Evolutionary conservation across 1,284 basidiomycete genomes (phyloP), one percentile per base, ranked within the genome.

Genomic region (Sutorius eximius): DNA sequence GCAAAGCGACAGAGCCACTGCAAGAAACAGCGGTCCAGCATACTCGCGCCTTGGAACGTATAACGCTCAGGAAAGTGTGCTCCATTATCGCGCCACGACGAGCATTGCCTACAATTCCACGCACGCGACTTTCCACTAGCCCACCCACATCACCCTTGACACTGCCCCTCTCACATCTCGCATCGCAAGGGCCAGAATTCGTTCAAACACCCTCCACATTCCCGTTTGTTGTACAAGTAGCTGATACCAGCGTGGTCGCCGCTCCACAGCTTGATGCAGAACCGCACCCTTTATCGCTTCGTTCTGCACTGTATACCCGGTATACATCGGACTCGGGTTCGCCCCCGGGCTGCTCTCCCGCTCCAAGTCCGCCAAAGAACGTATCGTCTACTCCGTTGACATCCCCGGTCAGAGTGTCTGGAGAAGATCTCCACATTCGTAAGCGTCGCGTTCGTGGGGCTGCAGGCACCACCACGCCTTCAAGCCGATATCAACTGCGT

Each of bases 161-260:
- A 49, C 71, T 55, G 56, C 57, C 59, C 54, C 38, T 55, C 57
- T 54, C 65, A 30, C 55, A 59, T 29, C 32, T 56, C 22, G 68
- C 70, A 49, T 79, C 81, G 4, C 78, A 81, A 61, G 75, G 76
- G 36, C 71, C 75, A 18, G 77, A 78, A 27, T 61, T 67, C 56
- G 67, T 82, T 50, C 72, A 75, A 49, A 82, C 82, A 2, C 82
- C 85, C 3, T 59, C 78, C 33, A 73, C 79, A 24, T 83, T 81
- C 15, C 85, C 84, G 0, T 67, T 79, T n/a, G 75, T 78, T 49
- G 79, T 77, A 73, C 69, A 68, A 34, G 61, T 69, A 32, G 61
- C 66, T 16, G 66, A 73, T 58, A 69, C 66, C 20, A 72, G 68
- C 54, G 63, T 67, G 42, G 57, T 73, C 5, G 68, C 77, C 16